phyloP scores from a whole-genome alignment of 345 rosid species.

The Lepidium sativum region DNA sequence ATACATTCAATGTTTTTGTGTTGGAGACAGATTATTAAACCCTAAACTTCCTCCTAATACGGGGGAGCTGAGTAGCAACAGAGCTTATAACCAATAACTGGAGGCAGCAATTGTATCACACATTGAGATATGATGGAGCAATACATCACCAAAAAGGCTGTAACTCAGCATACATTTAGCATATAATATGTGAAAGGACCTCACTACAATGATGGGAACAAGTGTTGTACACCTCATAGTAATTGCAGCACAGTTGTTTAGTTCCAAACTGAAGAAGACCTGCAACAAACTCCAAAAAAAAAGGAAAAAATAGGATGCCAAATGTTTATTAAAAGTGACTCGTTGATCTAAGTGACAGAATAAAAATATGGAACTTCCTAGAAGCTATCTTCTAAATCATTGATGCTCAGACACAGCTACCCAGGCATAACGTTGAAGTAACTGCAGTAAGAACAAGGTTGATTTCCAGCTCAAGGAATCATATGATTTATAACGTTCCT shows the following conservation, averaged over 20 bases:
- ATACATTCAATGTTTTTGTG: not conserved
- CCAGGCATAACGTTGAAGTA: too few species aligned
- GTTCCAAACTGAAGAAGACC: constrained; percentile 10
- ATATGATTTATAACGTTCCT: not conserved
- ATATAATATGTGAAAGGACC: not conserved
- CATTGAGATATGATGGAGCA: not conserved
- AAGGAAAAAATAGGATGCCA: not conserved
- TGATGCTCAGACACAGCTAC: not conserved
- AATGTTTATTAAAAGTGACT: not conserved
- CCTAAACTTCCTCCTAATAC: not conserved
- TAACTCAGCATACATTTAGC: not conserved
- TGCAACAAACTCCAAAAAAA: constrained; percentile 7
- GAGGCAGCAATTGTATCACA: not conserved
- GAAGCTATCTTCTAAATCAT: not conserved
- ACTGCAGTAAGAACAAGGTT: not conserved
- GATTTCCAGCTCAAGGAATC: not conserved
- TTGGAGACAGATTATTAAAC: not conserved
- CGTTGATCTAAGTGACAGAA: not conserved
- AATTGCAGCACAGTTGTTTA: constrained; percentile 7
- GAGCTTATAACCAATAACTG: not conserved
- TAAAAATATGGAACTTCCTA: not conserved
- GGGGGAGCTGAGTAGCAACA: not conserved
- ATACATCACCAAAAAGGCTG: not conserved
- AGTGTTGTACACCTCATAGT: constrained; percentile 12
- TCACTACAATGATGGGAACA: constrained; percentile 3